Percentiles rank a stretch among this genome's conserved stretches.
Conservation (phyloP, 768 basidiomycete genomes). For the Kwoniella mangroviensis region DNA sequence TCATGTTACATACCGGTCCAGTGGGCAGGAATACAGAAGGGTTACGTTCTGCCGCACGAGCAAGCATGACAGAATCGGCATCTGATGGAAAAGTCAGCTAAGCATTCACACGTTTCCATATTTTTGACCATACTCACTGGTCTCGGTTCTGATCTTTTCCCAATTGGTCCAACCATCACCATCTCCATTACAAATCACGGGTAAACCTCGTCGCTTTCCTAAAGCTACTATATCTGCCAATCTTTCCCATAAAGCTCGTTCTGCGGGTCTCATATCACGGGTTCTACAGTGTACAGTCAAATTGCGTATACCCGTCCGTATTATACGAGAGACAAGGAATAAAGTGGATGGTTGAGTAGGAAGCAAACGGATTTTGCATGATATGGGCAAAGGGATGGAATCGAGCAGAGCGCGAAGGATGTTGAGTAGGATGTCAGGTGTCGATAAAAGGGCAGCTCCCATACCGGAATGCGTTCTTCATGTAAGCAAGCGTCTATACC, state of each 20-base stretch:
- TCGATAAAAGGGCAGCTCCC: slow-evolving; percentile 93
- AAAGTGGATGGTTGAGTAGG: slow-evolving; percentile 86
- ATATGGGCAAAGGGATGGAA: slow-evolving; percentile 81
- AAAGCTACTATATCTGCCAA: slow-evolving; percentile 84
- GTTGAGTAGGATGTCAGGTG: slow-evolving; percentile 85
- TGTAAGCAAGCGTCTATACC: slow-evolving; percentile 1
- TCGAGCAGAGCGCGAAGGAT: slow-evolving; percentile 79
- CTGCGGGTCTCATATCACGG: slow-evolving; percentile 81
- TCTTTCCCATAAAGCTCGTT: slow-evolving; percentile 76
- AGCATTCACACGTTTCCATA: not conserved
- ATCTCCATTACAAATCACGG: slow-evolving; percentile 93
- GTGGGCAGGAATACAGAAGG: slow-evolving; percentile 77
- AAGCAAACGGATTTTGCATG: slow-evolving; percentile 89
- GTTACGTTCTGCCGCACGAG: slow-evolving; percentile 90
- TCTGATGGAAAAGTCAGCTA: slow-evolving; percentile 59
- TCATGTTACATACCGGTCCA: slow-evolving; percentile 68
- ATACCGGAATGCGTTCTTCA: slow-evolving; percentile 68
- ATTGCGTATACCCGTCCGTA: slow-evolving; percentile 82
- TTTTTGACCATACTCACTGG: slow-evolving; percentile 63
- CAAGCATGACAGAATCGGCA: slow-evolving; percentile 93
- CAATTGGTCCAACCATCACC: slow-evolving; percentile 79
- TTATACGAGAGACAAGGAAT: slow-evolving; percentile 82
- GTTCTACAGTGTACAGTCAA: slow-evolving; percentile 96
- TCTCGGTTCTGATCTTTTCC: slow-evolving; percentile 71
- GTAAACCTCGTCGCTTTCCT: slow-evolving; percentile 78